Percentiles rank a stretch among this genome's conserved stretches.
Conservation (phyloP, 2,329 filamentous ascomycete species). For the Talaromyces piceae region DNA sequence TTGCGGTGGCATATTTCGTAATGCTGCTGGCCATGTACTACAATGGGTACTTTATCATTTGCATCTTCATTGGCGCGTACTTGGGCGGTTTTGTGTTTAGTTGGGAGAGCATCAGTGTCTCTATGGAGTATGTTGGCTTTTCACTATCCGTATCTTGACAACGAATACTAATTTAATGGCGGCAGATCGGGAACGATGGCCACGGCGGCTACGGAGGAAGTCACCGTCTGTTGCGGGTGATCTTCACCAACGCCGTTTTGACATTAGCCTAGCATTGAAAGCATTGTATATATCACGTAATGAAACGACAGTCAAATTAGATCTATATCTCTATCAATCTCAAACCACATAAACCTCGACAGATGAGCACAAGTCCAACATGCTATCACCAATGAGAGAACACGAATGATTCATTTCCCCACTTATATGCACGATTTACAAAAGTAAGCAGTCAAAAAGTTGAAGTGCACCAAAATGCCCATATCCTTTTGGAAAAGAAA, state of each 20-base stretch:
- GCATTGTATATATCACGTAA: not conserved
- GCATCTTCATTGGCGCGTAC: slow-evolving; percentile 69
- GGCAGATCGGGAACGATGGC: slow-evolving; percentile 1
- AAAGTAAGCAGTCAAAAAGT: not conserved
- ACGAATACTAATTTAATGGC: not conserved
- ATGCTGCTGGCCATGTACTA: slow-evolving; percentile 64
- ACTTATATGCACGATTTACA: not conserved
- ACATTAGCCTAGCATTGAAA: not conserved
- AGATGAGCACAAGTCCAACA: not conserved
- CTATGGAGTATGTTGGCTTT: slow-evolving; percentile 6
- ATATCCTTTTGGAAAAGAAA: not conserved
- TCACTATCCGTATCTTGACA: not conserved
- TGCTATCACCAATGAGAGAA: not conserved
- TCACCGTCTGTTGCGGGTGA: slow-evolving; percentile 12
- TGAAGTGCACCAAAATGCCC: not conserved
- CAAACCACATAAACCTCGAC: not conserved
- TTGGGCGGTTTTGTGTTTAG: slow-evolving; percentile 66
- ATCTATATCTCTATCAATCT: not conserved
- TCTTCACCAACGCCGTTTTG: too few species aligned
- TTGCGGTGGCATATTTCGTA: slow-evolving; percentile 69
- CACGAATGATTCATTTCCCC: not conserved
- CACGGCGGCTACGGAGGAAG: slow-evolving; percentile 7
- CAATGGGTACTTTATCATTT: slow-evolving; percentile 71
- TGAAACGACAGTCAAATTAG: not conserved
- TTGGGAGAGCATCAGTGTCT: slow-evolving; percentile 48